A percentile compares a stretch with the other conserved stretches of the same genome.
Conservation (phyloP, 495 filamentous ascomycete genomes). For the Penicillium roqueforti region DNA sequence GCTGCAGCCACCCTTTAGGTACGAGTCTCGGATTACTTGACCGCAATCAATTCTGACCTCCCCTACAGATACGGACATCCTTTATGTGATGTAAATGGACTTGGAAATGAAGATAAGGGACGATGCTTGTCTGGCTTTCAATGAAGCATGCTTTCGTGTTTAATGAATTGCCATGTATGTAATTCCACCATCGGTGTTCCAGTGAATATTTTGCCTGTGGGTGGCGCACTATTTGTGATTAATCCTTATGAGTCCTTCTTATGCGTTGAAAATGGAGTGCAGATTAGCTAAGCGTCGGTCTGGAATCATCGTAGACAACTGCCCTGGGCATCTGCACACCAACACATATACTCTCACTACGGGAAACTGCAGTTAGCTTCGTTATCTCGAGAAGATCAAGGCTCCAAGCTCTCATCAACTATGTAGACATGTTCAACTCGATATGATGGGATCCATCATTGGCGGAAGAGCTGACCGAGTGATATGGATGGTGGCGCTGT, state of each 20-base stretch:
- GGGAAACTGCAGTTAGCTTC: not conserved
- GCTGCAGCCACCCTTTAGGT: slow-evolving; percentile 95
- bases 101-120: slow-evolving; percentile 1
- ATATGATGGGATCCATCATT: slow-evolving; percentile 4
- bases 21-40: slow-evolving; percentile 27
- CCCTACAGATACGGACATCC: slow-evolving; percentile 55
- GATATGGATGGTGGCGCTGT: not conserved
- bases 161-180: slow-evolving; percentile 21
- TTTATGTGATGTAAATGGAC: slow-evolving; percentile 58
- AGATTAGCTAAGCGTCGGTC: slow-evolving; percentile 3
- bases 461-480: slow-evolving; percentile 13
- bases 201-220: slow-evolving; percentile 3
- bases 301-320: slow-evolving; percentile 19
- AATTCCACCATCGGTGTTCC: slow-evolving; percentile 20
- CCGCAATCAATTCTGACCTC: slow-evolving; percentile 14
- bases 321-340: not conserved
- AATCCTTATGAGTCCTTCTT: slow-evolving; percentile 10
- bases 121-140: not conserved
- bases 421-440: not conserved
- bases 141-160: slow-evolving; percentile 9
- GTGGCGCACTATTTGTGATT: slow-evolving; percentile 16
- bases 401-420: not conserved
- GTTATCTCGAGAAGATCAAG: not conserved
- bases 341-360: not conserved
- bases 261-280: not conserved